A percentile compares a stretch with the other conserved stretches of the same genome.
These are phyloP conservation scores for Macrophomina tecta DNA, from an alignment of 2,329 filamentous ascomycete genomes.

Conservation along the genomic window DNA sequence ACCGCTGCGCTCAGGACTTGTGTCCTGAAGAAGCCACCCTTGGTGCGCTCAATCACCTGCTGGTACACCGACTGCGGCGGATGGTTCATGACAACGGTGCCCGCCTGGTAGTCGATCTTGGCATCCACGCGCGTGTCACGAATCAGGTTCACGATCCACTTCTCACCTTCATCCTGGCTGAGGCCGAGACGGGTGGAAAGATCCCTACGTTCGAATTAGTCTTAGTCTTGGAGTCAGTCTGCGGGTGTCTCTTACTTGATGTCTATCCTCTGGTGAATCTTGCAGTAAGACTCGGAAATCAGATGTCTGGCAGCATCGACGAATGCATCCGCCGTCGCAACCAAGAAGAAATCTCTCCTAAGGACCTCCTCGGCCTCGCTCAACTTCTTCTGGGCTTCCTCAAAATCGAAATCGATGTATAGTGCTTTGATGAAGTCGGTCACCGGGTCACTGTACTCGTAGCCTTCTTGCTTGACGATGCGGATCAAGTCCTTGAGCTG, in stretches of 20 bases:
- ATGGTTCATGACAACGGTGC: slow-evolving; percentile 99
- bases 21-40: slow-evolving; percentile 98
- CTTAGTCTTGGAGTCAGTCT: not conserved
- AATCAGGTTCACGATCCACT: slow-evolving; percentile 99
- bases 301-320: slow-evolving; percentile 94
- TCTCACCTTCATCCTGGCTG: slow-evolving; percentile 94
- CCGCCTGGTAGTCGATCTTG: slow-evolving; percentile 99
- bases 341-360: slow-evolving; percentile 93
- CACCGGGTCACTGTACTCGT: slow-evolving; percentile 96
- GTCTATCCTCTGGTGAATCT: slow-evolving; percentile 98
- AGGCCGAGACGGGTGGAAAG: slow-evolving; percentile 90
- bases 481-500: slow-evolving; percentile 97
- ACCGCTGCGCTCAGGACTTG: slow-evolving; percentile 78
- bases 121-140: slow-evolving; percentile 96
- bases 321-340: slow-evolving; percentile 82
- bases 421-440: slow-evolving; percentile 96
- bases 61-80: slow-evolving; percentile 98
- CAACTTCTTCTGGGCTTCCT: slow-evolving; percentile 91
- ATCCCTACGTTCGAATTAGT: slow-evolving; percentile 61
- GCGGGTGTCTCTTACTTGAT: slow-evolving; percentile 69
- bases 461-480: slow-evolving; percentile 94
- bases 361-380: slow-evolving; percentile 88
- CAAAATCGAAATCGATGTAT: slow-evolving; percentile 96
- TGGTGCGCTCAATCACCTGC: slow-evolving; percentile 98
- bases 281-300: slow-evolving; percentile 99